These are phyloP conservation scores for Mortierella sp. DNA, from an alignment of 371 early-diverging fungal genomes.

Conservation along the genomic window DNA sequence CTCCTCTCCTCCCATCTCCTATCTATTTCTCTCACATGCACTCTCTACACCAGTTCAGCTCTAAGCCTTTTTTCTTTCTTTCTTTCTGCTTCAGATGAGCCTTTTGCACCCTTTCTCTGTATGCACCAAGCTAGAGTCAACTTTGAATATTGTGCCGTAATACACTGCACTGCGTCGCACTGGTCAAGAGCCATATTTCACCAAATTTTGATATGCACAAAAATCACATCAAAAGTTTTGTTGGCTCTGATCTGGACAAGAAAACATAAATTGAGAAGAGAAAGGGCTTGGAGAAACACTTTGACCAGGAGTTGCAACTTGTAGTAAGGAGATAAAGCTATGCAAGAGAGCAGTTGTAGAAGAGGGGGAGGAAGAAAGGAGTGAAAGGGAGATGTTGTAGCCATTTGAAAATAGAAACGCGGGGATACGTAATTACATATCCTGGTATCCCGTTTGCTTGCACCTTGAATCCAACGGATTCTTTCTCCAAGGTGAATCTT, in stretches of 20 bases:
- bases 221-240: too few species aligned
- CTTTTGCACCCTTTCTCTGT: neutral
- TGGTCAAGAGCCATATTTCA: neutral
- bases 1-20: too few species aligned
- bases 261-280: too few species aligned
- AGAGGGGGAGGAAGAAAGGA: neutral
- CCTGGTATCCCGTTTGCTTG: too few species aligned
- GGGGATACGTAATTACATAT: neutral
- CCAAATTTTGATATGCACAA: too few species aligned
- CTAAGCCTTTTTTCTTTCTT: neutral
- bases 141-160: too few species aligned
- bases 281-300: too few species aligned
- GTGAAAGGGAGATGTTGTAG: neutral
- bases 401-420: conserved; percentile 1
- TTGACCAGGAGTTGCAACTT: too few species aligned
- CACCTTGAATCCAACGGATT: neutral
- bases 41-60: neutral
- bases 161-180: too few species aligned
- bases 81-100: neutral
- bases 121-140: neutral
- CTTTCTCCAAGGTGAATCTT: neutral
- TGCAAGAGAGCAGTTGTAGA: neutral
- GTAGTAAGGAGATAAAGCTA: neutral
- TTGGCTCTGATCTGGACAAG: too few species aligned
- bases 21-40: too few species aligned